A percentile compares a stretch with the other conserved stretches of the same genome.
These are phyloP conservation scores for Gentiana straminea DNA, from an alignment of 257 asterid species.

Conservation along the genomic window DNA sequence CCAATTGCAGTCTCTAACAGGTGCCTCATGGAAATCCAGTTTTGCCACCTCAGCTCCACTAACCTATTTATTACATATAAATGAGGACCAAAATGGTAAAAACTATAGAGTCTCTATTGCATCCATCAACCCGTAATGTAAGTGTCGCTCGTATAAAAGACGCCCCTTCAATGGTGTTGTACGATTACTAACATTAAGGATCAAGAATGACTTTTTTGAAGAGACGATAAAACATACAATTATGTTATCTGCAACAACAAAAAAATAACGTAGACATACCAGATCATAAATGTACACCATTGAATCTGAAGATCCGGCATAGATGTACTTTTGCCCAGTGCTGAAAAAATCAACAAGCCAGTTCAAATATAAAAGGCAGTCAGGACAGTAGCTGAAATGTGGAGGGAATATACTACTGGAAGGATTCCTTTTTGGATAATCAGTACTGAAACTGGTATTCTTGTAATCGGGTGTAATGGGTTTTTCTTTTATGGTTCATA, in stretches of 20 bases:
- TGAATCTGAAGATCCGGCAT: constrained; percentile 83
- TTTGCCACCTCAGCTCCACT: constrained; percentile 52
- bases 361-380: not conserved
- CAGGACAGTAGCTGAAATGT: not conserved
- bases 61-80: constrained; percentile 25
- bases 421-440: too few species aligned
- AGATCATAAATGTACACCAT: constrained; percentile 63
- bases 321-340: constrained; percentile 86
- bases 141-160: too few species aligned
- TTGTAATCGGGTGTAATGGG: too few species aligned
- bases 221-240: too few species aligned
- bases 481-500: too few species aligned
- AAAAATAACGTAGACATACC: constrained; percentile 31
- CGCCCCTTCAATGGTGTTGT: too few species aligned
- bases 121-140: not conserved
- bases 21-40: constrained; percentile 67
- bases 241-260: too few species aligned
- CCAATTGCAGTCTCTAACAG: constrained; percentile 90
- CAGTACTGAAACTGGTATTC: too few species aligned
- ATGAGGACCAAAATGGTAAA: not conserved
- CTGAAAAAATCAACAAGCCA: constrained; percentile 28
- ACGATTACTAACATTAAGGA: too few species aligned
- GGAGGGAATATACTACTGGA: not conserved
- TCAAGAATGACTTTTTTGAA: too few species aligned
- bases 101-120: not conserved